Conservation (phyloP, 306 rosid genomes). For the Hylodesmum podocarpum region DNA sequence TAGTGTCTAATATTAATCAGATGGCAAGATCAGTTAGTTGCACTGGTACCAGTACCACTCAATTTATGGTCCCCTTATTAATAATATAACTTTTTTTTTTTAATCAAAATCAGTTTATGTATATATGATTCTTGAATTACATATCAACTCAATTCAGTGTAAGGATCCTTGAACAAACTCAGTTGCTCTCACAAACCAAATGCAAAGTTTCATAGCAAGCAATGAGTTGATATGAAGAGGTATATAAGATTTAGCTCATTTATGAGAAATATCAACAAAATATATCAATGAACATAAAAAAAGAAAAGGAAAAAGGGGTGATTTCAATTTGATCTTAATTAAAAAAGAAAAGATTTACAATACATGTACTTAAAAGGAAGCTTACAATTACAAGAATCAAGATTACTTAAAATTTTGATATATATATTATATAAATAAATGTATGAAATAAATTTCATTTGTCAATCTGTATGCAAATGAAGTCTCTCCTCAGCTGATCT, state of each 20-base stretch:
- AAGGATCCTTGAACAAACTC: no score
- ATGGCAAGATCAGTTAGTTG: neutral
- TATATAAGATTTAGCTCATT: neutral
- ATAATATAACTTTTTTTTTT: neutral
- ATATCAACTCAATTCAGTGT: no score
- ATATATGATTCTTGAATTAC: no score
- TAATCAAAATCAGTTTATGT: no score
- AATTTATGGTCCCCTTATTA: neutral
- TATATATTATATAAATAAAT: no score
- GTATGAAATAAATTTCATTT: neutral
- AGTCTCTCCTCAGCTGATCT: constrained; percentile 61
- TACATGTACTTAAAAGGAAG: neutral
- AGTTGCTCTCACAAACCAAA: no score
- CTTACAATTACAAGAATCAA: constrained; percentile 13
- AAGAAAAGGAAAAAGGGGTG: neutral
- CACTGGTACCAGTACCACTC: neutral
- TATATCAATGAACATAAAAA: neutral
- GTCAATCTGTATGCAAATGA: constrained; percentile 34
- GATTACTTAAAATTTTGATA: neutral
- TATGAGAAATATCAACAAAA: neutral
- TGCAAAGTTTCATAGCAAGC: no score
- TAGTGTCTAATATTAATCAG: neutral
- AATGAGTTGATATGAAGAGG: no score
- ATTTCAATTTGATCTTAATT: neutral
- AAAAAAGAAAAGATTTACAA: constrained; percentile 13